phyloP scores from a whole-genome alignment of 192 early-diverging fungal genomes.

The Physocladia obscura region DNA sequence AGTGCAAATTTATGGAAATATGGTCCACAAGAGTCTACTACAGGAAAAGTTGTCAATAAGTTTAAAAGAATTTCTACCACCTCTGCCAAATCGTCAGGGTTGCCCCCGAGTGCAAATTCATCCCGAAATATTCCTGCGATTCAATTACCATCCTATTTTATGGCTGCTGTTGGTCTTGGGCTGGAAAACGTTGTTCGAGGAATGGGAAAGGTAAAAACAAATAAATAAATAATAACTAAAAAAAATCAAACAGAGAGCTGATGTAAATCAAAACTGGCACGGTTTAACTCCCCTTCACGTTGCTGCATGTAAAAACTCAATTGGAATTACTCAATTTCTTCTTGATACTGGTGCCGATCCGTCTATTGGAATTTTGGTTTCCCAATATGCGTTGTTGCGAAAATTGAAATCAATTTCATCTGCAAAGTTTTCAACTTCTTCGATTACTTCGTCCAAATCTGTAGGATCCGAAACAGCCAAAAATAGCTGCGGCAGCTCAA shows the following conservation, averaged over 20 bases:
- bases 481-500: background rate
- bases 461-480: background rate
- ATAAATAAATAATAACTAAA: too few relatives aligned
- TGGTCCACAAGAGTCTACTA: conserved; percentile 12
- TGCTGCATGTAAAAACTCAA: conserved; percentile 37
- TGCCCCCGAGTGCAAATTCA: background rate
- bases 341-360: conserved; percentile 48
- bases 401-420: conserved; percentile 37
- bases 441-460: background rate
- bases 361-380: conserved; percentile 30
- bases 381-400: conserved; percentile 43
- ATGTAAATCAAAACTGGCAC: conserved; percentile 54
- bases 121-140: background rate
- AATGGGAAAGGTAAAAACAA: conserved; percentile 60
- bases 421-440: too few relatives aligned
- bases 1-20: conserved; percentile 29
- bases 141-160: conserved; percentile 53
- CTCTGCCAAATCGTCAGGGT: background rate
- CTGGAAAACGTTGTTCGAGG: conserved; percentile 43
- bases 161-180: conserved; percentile 47
- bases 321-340: conserved; percentile 37
- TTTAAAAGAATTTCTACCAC: conserved; percentile 4
- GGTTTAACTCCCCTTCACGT: conserved; percentile 52
- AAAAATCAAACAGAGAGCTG: conserved; percentile 18
- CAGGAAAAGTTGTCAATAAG: conserved; percentile 24